Evolutionary conservation across 83 land plant species (phyloP), one percentile per base, ranked within the genome.

Genomic region (Diphasiastrum complanatum): DNA sequence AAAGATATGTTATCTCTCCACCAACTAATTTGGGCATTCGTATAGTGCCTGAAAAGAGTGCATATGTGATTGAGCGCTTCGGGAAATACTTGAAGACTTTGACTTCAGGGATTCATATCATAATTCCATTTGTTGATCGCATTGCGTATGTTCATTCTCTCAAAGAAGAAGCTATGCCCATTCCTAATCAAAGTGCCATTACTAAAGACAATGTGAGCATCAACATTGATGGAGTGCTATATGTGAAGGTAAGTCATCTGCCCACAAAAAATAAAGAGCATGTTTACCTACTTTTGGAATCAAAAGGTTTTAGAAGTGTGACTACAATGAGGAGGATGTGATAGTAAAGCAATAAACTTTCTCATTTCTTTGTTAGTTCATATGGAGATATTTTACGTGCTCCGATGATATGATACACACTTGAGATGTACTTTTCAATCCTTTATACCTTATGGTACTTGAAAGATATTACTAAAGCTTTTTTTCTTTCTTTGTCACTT

Each of bases 151-250:
- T 81, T 32, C 97, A 92, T 47, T 92, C 97, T 11, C 69, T 92
- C 56, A 92, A 92, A 57, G 97, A 92, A 72, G 95, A 88, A 69
- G 91, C 95, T 4, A 92, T 92, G 55, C 87, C 82, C 0, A 92
- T 92, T 36, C 83, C 89, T n/a, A 79, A 85, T 38, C 97, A 92
- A 77, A 69, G 82, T 50, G 97, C 97, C 34, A 85, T 92, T 36
- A 92, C 97, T 8, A 87, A 78, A 67, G 97, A 92, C 62, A 92
- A 92, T 58, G 97, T 87, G 72, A 92, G 84, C 77, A 85, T 92
- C 38, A 60, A 69, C 4, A 87, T 92, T 67, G 95, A 79, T 71
- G 97, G 97, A 0, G 87, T 88, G 1, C 78, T 92, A 16, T 92
- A 85, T 70, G 80, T 92, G 55, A 92, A 83, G 90, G 93, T 77